Evolutionary conservation across 2,329 filamentous ascomycete species (phyloP), one percentile per base, ranked within the genome.

Genomic region (Ophiostoma australiae): DNA sequence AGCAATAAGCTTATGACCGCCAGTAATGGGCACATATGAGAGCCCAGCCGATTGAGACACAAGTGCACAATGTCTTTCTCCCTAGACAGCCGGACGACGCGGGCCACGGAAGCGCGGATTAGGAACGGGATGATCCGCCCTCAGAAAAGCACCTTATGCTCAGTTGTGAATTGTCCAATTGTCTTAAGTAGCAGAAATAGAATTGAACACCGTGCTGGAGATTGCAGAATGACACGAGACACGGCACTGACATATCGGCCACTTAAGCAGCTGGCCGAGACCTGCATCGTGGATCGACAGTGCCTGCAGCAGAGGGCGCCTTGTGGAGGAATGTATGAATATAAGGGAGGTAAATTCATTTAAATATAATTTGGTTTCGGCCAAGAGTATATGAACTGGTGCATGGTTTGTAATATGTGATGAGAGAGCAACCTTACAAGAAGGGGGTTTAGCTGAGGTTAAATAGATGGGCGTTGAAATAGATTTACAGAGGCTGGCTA

Each of bases 241-340:
- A 48, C 20, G 15, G 3, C 44, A 48, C 44, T 61, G 52, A 5
- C 52, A 58, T 27, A 27, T 55, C 11, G 11, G 23, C 11, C 52
- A 27, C 27, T 11, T 65, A 65, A 39, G 31, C 61, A 65, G 31
- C 58, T 33, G 58, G 17, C 58, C 17, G 61, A 65, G 61, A 65
- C 61, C 61, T 65, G 58, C 58, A 65, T 65, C 27, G 61, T 65
- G 17, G 61, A 65, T 65, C 31, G 61, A 65, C 61, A 65, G 61
- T 65, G 61, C 15, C 61, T 10, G 33, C 61, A 65, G 61, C 61
- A 27, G 52, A 58, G 52, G 52, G 52, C 15, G 52, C 52, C 17
- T 7, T 10, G n/a, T 27, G 3, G 52, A 58, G 52, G 52, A 58
- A 58, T 58, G 52, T 27, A 11, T 27, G 23, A 31, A 58, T 27